These are phyloP conservation scores for Suillus placidus DNA, from an alignment of 768 basidiomycete species.

Conservation along the genomic window DNA sequence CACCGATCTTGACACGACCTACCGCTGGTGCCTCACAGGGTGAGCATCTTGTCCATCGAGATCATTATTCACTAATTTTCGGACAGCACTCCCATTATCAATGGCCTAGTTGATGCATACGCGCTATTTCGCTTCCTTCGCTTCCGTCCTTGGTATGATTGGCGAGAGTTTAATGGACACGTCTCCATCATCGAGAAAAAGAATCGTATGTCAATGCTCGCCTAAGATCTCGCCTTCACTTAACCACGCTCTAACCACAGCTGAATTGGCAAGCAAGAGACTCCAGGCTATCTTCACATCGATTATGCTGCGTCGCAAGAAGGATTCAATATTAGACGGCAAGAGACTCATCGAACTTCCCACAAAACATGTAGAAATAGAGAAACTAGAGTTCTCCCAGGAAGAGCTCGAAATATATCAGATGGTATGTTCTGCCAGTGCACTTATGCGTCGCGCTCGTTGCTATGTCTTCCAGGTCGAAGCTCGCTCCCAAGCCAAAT, in stretches of 20 bases:
- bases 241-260: slow-evolving; percentile 30
- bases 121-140: slow-evolving; percentile 43
- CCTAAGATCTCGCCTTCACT: background rate
- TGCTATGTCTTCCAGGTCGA: slow-evolving; percentile 44
- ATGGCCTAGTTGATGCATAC: slow-evolving; percentile 59
- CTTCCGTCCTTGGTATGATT: slow-evolving; percentile 44
- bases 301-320: slow-evolving; percentile 64
- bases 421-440: slow-evolving; percentile 38
- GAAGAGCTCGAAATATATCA: slow-evolving; percentile 70
- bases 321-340: slow-evolving; percentile 65
- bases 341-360: slow-evolving; percentile 69
- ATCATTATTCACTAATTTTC: slow-evolving; percentile 6
- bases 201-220: slow-evolving; percentile 41
- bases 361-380: slow-evolving; percentile 51
- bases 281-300: slow-evolving; percentile 59
- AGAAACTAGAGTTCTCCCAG: slow-evolving; percentile 55
- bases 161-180: slow-evolving; percentile 41
- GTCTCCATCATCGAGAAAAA: slow-evolving; percentile 47
- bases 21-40: slow-evolving; percentile 74
- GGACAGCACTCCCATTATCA: slow-evolving; percentile 63
- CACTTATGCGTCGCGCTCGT: background rate
- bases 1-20: slow-evolving; percentile 50
- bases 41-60: slow-evolving; percentile 27
- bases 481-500: slow-evolving; percentile 54
- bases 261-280: slow-evolving; percentile 55